Conservation (phyloP, 768 basidiomycete genomes). For the Mycena polygramma region DNA sequence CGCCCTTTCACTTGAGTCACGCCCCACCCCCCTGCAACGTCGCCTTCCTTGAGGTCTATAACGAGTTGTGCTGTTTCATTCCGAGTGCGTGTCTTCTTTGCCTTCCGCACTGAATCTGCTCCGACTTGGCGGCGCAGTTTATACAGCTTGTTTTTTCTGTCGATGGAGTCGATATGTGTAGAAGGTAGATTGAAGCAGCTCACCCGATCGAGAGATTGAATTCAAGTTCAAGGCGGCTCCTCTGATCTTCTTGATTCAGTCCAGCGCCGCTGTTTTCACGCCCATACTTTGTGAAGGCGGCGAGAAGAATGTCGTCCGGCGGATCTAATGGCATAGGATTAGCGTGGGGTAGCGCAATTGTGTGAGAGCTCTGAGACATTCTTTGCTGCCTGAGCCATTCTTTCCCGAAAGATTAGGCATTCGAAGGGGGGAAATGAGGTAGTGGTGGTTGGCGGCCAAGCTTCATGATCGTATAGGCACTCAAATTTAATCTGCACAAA, state of each 20-base stretch:
- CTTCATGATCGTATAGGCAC: too few species aligned
- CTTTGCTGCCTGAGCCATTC: neutral
- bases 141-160: constrained; percentile 16
- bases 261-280: constrained; percentile 11
- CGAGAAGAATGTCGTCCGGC: neutral
- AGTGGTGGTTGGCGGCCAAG: too few species aligned
- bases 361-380: neutral
- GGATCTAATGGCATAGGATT: neutral
- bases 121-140: neutral
- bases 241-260: neutral
- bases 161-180: too few species aligned
- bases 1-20: constrained; percentile 11
- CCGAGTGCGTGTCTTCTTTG: neutral
- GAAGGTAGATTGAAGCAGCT: neutral
- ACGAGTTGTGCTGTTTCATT: constrained; percentile 13
- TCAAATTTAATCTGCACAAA: too few species aligned
- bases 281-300: neutral
- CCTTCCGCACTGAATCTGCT: neutral
- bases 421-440: neutral
- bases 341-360: too few species aligned
- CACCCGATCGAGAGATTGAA: neutral
- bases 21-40: constrained; percentile 16
- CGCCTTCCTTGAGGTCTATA: neutral
- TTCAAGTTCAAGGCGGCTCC: neutral
- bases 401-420: constrained; percentile 5